A percentile compares a stretch with the other conserved stretches of the same genome.
phyloP scores from a whole-genome alignment of 2,329 filamentous ascomycete species.

The Cercospora sp. region DNA sequence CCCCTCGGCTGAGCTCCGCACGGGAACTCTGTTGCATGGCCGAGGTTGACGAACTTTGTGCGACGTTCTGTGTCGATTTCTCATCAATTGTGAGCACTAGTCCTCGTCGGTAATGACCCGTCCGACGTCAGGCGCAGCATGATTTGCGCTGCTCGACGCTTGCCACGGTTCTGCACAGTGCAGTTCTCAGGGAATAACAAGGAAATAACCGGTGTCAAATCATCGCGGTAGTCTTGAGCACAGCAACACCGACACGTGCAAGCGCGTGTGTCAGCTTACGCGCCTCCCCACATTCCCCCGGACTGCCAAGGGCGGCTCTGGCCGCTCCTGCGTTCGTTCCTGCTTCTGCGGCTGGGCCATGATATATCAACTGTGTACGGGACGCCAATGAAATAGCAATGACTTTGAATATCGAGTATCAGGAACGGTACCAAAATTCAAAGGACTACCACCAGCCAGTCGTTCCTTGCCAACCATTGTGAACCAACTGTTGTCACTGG shows the following conservation, averaged over 20 bases:
- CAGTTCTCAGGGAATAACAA: background rate
- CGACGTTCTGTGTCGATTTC: background rate
- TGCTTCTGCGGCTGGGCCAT: background rate
- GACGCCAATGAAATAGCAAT: background rate
- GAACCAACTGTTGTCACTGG: background rate
- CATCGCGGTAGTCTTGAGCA: background rate
- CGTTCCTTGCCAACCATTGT: background rate
- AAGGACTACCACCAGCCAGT: no score
- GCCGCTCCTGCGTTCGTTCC: background rate
- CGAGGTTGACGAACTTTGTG: conserved; percentile 5
- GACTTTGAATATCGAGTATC: background rate
- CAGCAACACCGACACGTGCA: background rate
- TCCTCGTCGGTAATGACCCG: background rate
- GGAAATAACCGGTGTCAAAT: background rate
- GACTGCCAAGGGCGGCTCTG: background rate
- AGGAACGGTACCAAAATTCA: background rate
- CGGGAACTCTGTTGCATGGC: background rate
- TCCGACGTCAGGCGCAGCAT: background rate
- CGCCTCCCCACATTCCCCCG: background rate
- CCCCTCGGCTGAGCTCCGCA: conserved; percentile 5
- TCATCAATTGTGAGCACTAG: background rate
- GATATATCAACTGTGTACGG: background rate
- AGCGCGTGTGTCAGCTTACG: background rate
- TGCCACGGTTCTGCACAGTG: background rate
- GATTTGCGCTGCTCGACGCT: background rate